Evolutionary conservation across 2,329 filamentous ascomycete genomes (phyloP), one percentile per base, ranked within the genome.

Genomic region (Trichoderma sp.): DNA sequence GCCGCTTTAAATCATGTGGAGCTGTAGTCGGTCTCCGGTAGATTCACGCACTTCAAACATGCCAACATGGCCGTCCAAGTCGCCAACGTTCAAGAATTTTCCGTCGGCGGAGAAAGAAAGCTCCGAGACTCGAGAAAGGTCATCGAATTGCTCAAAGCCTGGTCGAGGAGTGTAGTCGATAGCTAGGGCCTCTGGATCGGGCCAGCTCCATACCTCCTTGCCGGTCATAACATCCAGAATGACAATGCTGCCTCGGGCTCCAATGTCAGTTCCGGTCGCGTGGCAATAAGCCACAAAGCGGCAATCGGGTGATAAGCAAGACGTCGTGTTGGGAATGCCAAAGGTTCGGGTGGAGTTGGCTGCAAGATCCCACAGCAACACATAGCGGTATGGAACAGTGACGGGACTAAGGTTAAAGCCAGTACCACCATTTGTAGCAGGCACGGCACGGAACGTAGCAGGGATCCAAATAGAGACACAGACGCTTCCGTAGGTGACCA

Each of bases 381-480:
- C 80, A 50, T 80, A 77, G 0, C 81, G 78, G 68, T 76, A 76
- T 1, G 77, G 74, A 4, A 83, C 81, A 1, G 74, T 26, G 0
- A 79, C 77, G 1, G 80, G 80, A 1, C 75, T 75, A 1, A 84
- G 77, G 64, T 82, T 81, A 73, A 76, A 83, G 3, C 78, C 79
- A 2, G 78, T 78, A 2, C 75, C 75, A 2, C 75, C 63, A 3
- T 76, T 75, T 4, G 78, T 73, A 9, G 76, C 76, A 1, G 78
- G 76, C 8, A 82, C 76, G 12, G 80, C 78, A 15, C 78, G 79
- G 73, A 81, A 82, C 34, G 74, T 78, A 5, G 82, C 81, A 0
- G 81, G 81, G 59, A 83, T 81, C 82, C 82, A 84, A 30, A 83
- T 80, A 8, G 81, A 83, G 1, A 83, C 80, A 6, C 80, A 79